Base-by-base conservation (phyloP, 805 yeast genomes). In the Candida nemodendra region DNA sequence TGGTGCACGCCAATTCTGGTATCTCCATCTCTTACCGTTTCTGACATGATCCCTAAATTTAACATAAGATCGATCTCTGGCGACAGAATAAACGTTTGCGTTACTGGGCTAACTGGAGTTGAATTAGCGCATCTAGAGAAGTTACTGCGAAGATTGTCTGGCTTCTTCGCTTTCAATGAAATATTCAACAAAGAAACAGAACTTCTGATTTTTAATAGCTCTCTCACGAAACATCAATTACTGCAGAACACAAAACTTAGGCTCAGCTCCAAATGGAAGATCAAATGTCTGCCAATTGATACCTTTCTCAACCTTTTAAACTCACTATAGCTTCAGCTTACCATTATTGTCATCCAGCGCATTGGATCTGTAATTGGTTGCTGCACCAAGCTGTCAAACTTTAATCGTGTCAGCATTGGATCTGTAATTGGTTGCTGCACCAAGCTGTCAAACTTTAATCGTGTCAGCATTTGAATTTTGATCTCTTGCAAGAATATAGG, bases 171-270 rank as follows among this genome's bases (percentile, higher is more conserved):
- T 25, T 71, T 72, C 43, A 65, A 72, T 34, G 74, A 72, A 2
- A 64, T 72, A 4, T 67, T 86, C 41, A 74, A 71, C 8, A 58
- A 67, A 8, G 61, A 64, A 5, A 62, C 81, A 18, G 84, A 83
- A 41, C 50, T 83, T 5, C 62, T 87, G 26, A 61, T 87, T 1
- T 61, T 73, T 32, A 76, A 76, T 48, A 46, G 51, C 18, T 8
- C 18, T 5, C 26, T 39, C 15, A 34, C 41, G 16, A 36, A 41
- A 12, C 15, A 30, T 5, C 47, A 41, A 17, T 42, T 45, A 2
- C 32, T 43, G 18, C 37, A 45, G 9, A 44, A 45, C 9, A 42
- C 48, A 17, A 60, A 60, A 38, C 38, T 53, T 12, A 47, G 47
- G 12, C 38, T 57, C 22, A 53, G 59, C 9, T 36, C 38, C 9